phyloP scores from a whole-genome alignment of 805 yeast genomes.

The Alloascoidea hylecoeti region DNA sequence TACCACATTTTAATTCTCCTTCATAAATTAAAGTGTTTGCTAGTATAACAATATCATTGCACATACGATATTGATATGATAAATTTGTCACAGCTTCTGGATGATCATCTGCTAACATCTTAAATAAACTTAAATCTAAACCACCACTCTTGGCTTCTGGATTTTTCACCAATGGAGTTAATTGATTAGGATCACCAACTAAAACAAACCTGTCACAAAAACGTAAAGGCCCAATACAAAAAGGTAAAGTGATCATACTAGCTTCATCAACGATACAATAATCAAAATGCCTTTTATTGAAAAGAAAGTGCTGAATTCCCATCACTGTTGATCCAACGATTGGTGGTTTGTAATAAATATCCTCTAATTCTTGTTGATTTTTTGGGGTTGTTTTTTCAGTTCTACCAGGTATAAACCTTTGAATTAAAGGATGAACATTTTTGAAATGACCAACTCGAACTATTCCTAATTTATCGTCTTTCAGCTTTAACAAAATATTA shows the following conservation, averaged over 20 bases:
- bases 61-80: conserved; percentile 84
- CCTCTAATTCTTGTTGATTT: conserved; percentile 29
- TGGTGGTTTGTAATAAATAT: conserved; percentile 36
- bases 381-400: conserved; percentile 21
- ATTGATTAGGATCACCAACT: conserved; percentile 94
- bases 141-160: conserved; percentile 52
- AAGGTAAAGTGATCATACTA: conserved; percentile 86
- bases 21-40: conserved; percentile 72
- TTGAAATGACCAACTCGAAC: conserved; percentile 52
- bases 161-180: conserved; percentile 76
- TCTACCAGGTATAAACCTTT: conserved; percentile 29
- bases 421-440: conserved; percentile 49
- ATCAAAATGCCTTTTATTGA: conserved; percentile 54
- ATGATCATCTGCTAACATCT: conserved; percentile 51
- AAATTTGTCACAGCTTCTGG: conserved; percentile 70
- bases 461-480: conserved; percentile 29
- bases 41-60: conserved; percentile 71
- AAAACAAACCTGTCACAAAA: conserved; percentile 67
- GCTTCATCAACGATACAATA: conserved; percentile 96
- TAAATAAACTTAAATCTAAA: conserved; percentile 65
- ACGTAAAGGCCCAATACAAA: conserved; percentile 77
- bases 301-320: conserved; percentile 52
- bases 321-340: conserved; percentile 87
- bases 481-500: conserved; percentile 69
- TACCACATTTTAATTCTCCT: conserved; percentile 68